Evolutionary conservation across 345 rosid genomes (phyloP), one percentile per base, ranked within the genome.

Genomic region (Litchi chinensis): DNA sequence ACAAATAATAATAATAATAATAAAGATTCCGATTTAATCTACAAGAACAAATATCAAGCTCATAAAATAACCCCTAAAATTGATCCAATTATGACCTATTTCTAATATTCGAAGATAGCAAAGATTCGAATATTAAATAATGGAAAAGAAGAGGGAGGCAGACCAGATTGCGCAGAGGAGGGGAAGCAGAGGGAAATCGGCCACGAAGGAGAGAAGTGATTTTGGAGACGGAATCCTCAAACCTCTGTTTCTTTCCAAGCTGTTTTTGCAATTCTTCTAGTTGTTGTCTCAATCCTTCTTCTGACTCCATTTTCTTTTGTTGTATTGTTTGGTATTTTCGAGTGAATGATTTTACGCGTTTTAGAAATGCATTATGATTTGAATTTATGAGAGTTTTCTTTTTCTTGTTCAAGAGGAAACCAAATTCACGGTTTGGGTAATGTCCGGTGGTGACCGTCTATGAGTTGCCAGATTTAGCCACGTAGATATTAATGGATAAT

Each of bases 211-310:
- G 91, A 62, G 87, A 83, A 77, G 83, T 87, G 80, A 93, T 81
- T 26, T 92, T 90, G 59, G 87, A 85, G 65, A 95, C 91, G 7
- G 99, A 86, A 8, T 90, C 89, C 78, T 95, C 98, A 83, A 95
- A 93, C 81, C 80, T 89, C 77, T 83, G 92, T 82, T 93, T 95
- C 87, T 92, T 93, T 52, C 85, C 91, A 0, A 95, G 89, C 87
- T 88, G 97, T 81, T 85, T 93, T 85, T 89, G 92, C 79, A 91
- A 86, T 80, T 93, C 98, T 72, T 91, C 93, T 26, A 93, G 80
- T 78, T 86, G 85, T 65, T 84, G 86, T 81, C 84, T 84, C 91
- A 93, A 82, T 75, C 76, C 84, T 82, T 84, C 90, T 52, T 91
- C 91, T 10, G 90, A 87, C 5, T 54, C 80, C 84, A 76, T 82